Base-by-base conservation (phyloP, 2,329 filamentous ascomycete genomes). In the Aspergillus amoenus region DNA sequence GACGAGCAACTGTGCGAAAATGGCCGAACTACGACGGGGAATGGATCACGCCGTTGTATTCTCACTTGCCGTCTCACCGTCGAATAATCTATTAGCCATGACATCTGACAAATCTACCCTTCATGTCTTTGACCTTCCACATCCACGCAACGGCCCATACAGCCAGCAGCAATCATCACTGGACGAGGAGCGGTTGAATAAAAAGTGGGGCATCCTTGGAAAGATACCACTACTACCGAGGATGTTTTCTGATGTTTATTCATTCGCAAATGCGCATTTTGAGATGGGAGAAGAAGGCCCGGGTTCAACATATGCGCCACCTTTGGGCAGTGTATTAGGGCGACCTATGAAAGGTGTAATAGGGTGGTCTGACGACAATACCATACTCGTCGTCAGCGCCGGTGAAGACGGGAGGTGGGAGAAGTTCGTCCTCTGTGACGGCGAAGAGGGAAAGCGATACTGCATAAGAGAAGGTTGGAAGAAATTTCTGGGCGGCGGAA, bases 101-200 rank as follows among this genome's bases (percentile, higher is more conserved):
- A 97, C 93, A 1, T 97, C 93, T 1, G 94, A 99, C 79, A 99
- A 97, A 76, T 93, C 91, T 5, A 99, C 93, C 0, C 81, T 99
- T 11, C 94, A 99, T 74, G 84, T 99, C 39, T 99, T 97, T 70
- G 92, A 97, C 68, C 82, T 97, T 1, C 88, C 88, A 49, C 71
- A 74, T 52, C 74, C 76, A 37, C 67, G 62, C 32, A 71, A 70
- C 34, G 57, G 65, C 37, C 63, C 65, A 4, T 69, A 69, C 57
- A 70, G 71, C 58, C 73, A 73, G 53, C 70, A 72, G 52, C 70
- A 70, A 52, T 68, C 72, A n/a, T 65, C 67, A 34, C 61, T 61
- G 30, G 65, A 69, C 5, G 74, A 75, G 55, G 78, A 82, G 40
- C 81, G 82, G 45, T 77, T 82, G 5, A 83, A 82, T 48, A 87